Evolutionary conservation across 2,329 filamentous ascomycete genomes (phyloP).

Genomic region (Sphaerulina vaccinii): DNA sequence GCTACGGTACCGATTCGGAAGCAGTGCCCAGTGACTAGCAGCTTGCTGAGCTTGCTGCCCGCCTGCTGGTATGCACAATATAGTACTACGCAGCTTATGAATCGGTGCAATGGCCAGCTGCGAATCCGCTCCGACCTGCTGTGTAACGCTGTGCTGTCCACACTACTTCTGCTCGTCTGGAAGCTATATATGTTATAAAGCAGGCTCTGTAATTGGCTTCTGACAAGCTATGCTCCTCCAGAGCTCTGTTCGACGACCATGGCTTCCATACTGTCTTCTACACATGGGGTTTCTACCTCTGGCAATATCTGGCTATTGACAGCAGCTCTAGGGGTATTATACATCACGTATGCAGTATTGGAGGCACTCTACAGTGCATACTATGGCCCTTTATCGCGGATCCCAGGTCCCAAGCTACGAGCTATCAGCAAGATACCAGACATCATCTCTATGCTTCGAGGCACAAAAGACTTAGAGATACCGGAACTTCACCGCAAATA

Average conservation of each 20-base stretch:
- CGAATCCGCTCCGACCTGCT: too few species aligned
- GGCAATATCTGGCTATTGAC: background rate
- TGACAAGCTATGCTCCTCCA: too few species aligned
- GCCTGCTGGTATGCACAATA: too few species aligned
- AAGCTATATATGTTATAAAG: too few species aligned
- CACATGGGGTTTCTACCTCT: background rate
- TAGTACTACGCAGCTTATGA: too few species aligned
- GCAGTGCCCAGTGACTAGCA: too few species aligned
- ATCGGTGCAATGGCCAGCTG: too few species aligned
- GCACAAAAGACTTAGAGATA: background rate
- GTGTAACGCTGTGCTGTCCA: too few species aligned
- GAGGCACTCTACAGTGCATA: slow-evolving; percentile 8
- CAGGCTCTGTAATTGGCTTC: too few species aligned
- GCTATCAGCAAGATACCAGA: slow-evolving; percentile 1
- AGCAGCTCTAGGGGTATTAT: background rate
- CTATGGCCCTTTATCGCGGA: slow-evolving; percentile 5
- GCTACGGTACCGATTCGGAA: too few species aligned
- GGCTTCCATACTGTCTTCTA: background rate
- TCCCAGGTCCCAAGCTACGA: slow-evolving; percentile 12
- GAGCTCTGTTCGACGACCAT: background rate
- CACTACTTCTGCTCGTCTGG: too few species aligned
- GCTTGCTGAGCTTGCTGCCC: too few species aligned
- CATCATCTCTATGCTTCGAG: background rate
- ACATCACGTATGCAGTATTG: background rate
- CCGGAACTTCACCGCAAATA: slow-evolving; percentile 38